Evolutionary conservation across 768 basidiomycete species (phyloP), one percentile per base, ranked within the genome.

Genomic region (Suillus plorans): DNA sequence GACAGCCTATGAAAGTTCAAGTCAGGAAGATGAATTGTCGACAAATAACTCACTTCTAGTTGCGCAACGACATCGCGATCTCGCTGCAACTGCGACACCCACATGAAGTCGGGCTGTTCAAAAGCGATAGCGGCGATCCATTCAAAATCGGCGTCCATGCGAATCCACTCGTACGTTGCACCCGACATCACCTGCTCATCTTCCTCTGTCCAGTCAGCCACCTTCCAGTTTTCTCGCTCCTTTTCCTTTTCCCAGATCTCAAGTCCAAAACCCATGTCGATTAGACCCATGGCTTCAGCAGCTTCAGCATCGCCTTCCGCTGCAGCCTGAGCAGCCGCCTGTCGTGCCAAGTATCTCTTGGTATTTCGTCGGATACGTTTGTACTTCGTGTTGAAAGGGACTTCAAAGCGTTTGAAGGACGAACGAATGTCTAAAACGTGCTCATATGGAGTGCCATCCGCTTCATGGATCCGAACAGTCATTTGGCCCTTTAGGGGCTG

Each of bases 91-190:
- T 99, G 97, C 47, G 90, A 94, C 25, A 97, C 92, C 95, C 96
- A 99, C 94, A 97, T 97, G 72, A 95, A 99, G 80, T 96, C 95
- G 50, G 94, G 94, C 79, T 98, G 95, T 60, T 96, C 92, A 68
- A 97, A 99, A 67, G 88, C 88, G 66, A 98, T 86, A 45, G 84
- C 85, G n/a, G 94, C 91, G 62, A 99, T 92, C 97, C 97, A 99
- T 79, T 99, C 97, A 75, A 97, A 96, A 74, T 99, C 97, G 18
- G 97, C 95, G 73, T 99, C 97, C 84, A 99, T 93, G 67, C 97
- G 83, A 64, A 99, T 99, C 97, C 97, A 99, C 78, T 99, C 97
- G 77, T 98, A 99, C 4, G 95, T 97, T 67, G 97, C 96, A 20
- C 93, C 93, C 45, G 91, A 89, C 94, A 99, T 97, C 50, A 85